phyloP scores from a whole-genome alignment of 1,284 basidiomycete genomes.

The Papiliotrema laurentii region DNA sequence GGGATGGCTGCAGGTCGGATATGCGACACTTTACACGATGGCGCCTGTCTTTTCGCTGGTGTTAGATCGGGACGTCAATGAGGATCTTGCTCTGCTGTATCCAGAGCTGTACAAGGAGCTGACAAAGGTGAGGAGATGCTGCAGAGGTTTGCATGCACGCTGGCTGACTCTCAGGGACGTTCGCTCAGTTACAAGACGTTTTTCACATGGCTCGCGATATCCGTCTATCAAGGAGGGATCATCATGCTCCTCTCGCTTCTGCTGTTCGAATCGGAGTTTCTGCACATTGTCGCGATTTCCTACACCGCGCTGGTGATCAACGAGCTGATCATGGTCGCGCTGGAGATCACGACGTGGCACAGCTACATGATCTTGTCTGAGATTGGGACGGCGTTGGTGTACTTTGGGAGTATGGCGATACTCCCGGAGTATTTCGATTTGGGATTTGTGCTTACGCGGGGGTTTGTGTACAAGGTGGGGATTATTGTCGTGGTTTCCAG shows the following conservation, averaged over 20 bases:
- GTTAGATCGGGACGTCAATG: conserved; percentile 90
- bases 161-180: conserved; percentile 61
- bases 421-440: conserved; percentile 97
- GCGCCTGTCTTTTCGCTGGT: conserved; percentile 97
- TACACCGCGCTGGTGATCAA: conserved; percentile 95
- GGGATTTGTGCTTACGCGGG: conserved; percentile 78
- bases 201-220: conserved; percentile 97
- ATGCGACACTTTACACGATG: conserved; percentile 98
- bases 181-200: conserved; percentile 94
- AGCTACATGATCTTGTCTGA: conserved; percentile 93
- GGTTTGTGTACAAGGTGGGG: conserved; percentile 92
- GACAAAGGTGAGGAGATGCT: conserved; percentile 65
- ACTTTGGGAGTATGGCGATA: conserved; percentile 87
- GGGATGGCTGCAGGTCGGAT: conserved; percentile 96
- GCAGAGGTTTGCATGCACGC: background rate
- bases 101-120: conserved; percentile 98
- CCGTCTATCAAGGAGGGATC: conserved; percentile 94
- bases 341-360: conserved; percentile 99
- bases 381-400: conserved; percentile 80
- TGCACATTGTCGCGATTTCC: conserved; percentile 97
- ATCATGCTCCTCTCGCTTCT: conserved; percentile 98
- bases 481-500: conserved; percentile 92
- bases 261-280: conserved; percentile 94
- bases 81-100: conserved; percentile 90
- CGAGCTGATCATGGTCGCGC: conserved; percentile 97